These are phyloP conservation scores for Fusarium heterosporum DNA, from an alignment of 2,329 filamentous ascomycete genomes.

Conservation along the genomic window DNA sequence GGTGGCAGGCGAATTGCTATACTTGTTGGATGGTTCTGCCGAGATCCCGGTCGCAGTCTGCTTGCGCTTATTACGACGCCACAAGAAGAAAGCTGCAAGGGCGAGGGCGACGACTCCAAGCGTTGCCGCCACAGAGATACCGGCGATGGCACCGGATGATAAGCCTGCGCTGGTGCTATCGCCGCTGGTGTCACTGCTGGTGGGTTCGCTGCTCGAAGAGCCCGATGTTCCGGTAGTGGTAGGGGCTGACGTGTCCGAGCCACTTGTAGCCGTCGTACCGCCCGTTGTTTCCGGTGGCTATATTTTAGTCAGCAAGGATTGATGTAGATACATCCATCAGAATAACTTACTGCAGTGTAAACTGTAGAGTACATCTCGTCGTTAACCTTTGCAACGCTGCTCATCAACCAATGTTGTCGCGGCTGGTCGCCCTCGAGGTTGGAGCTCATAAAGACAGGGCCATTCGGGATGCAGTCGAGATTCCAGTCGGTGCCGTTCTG, in stretches of 20 bases:
- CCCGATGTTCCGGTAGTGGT: not conserved
- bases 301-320: not conserved
- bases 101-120: slow-evolving; percentile 20
- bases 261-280: not conserved
- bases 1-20: not conserved
- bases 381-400: slow-evolving; percentile 47
- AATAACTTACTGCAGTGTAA: slow-evolving; percentile 27
- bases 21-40: not conserved
- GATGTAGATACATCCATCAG: accelerated
- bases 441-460: slow-evolving; percentile 49
- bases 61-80: slow-evolving; percentile 25
- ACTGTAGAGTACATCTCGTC: slow-evolving; percentile 51
- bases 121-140: slow-evolving; percentile 8
- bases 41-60: not conserved
- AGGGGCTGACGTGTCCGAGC: not conserved
- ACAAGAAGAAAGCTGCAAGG: slow-evolving; percentile 19
- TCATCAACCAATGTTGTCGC: slow-evolving; percentile 53
- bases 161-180: not conserved
- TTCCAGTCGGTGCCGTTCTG: slow-evolving; percentile 50
- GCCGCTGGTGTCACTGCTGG: not conserved
- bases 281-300: slow-evolving; percentile 16
- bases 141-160: slow-evolving; percentile 23
- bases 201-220: not conserved
- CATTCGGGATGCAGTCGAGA: slow-evolving; percentile 50
- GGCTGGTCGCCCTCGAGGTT: slow-evolving; percentile 43